Evolutionary conservation across 2,329 filamentous ascomycete genomes (phyloP), one percentile per base, ranked within the genome.

Genomic region (Xylariaceae sp.): DNA sequence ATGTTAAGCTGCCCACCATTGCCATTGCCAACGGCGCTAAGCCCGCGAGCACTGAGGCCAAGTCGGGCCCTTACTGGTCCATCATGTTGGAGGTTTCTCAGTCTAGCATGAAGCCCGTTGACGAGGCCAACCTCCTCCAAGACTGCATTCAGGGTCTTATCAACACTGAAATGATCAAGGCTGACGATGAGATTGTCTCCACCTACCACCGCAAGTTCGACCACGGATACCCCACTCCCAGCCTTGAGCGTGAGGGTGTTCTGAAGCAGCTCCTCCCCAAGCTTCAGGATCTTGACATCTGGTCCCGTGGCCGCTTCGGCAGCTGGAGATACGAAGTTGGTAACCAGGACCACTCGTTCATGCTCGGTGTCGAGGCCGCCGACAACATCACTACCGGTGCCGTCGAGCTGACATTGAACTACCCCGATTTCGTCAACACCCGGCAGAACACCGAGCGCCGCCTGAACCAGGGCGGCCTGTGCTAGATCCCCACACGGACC

Each of bases 21-120:
- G 89, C 92, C 75, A 82, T 92, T 48, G 94, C 89, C 59, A 83
- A 97, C 70, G 94, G 94, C 74, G 89, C 86, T 76, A 90, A 91
- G 79, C 84, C 92, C 59, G 76, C 81, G 63, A 89, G 85, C 68
- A 81, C 80, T 54, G 86, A 89, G 71, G 78, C 90, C 62, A 84
- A 94, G 81, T 85, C 89, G 71, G 94, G 94, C 39, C 94, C 94
- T 48, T 99, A 99, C 86, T 99, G 94, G 94, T 97, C 93, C 65
- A 95, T 99, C 82, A 99, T 99, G 94, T 80, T 99, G 69, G 94
- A 99, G 78, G 89, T 99, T 62, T 97, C 94, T 37, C 90, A 99
- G 78, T 97, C 93, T 37, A 85, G 84, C 72, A 86, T 96, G 88
- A 99, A 99, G 85, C 90, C 92, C 45, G 92, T 97, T 37, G 87